phyloP scores from a whole-genome alignment of 2,329 filamentous ascomycete genomes.

The Fusarium austroafricanum region DNA sequence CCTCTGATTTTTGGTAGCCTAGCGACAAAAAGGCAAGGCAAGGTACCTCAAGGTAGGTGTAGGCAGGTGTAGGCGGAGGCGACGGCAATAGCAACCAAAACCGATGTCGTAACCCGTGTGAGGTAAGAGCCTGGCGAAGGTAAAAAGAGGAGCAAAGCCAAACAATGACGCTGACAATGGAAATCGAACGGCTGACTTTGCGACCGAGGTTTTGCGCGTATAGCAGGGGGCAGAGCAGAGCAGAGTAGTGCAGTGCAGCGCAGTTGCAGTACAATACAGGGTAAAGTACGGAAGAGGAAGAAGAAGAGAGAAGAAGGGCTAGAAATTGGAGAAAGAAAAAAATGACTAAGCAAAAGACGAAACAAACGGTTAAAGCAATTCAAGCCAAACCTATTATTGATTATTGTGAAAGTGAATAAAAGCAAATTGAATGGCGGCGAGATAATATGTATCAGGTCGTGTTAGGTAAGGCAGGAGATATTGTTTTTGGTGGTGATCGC shows the following conservation, averaged over 20 bases:
- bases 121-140: slow-evolving; percentile 23
- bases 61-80: slow-evolving; percentile 27
- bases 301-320: slow-evolving; percentile 2
- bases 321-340: slow-evolving; percentile 5
- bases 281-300: slow-evolving; percentile 11
- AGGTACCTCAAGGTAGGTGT: not conserved
- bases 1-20: slow-evolving; percentile 33
- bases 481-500: slow-evolving; percentile 34
- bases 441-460: slow-evolving; percentile 6
- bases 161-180: slow-evolving; percentile 36
- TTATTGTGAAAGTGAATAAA: slow-evolving; percentile 21
- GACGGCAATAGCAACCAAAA: slow-evolving; percentile 32
- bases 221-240: not conserved
- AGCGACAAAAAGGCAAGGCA: slow-evolving; percentile 16
- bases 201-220: slow-evolving; percentile 10
- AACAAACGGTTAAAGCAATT: slow-evolving; percentile 20
- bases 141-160: slow-evolving; percentile 29
- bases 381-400: slow-evolving; percentile 36
- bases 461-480: not conserved
- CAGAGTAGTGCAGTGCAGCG: not conserved
- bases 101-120: slow-evolving; percentile 30
- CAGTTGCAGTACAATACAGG: slow-evolving; percentile 6
- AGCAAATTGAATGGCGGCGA: slow-evolving; percentile 1
- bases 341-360: slow-evolving; percentile 31
- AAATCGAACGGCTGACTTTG: slow-evolving; percentile 17